Conservation (phyloP, 148 eudicot species). For the Rhododendron molle region DNA sequence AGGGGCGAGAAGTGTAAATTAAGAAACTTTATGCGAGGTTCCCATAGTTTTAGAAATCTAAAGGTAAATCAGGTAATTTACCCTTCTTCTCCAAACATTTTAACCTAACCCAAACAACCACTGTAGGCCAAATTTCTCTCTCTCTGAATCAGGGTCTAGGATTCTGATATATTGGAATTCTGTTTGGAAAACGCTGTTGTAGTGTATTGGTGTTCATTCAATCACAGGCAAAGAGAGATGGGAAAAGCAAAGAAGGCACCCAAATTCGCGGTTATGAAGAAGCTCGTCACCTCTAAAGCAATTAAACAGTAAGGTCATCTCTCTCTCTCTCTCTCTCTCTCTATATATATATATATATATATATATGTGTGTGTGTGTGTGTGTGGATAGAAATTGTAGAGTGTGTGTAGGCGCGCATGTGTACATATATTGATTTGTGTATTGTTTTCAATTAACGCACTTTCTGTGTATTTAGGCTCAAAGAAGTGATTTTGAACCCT, state of each 20-base stretch:
- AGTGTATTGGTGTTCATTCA: background rate
- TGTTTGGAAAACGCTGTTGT: background rate
- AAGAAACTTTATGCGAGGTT: background rate
- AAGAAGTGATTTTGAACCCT: conserved; percentile 79
- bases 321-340: background rate
- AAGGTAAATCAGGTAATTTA: too few relatives aligned
- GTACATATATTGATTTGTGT: background rate
- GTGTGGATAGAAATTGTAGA: background rate
- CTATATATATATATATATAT: background rate
- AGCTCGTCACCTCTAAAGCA: conserved; percentile 66
- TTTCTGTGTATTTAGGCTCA: conserved; percentile 38
- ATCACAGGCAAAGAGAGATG: conserved; percentile 31
- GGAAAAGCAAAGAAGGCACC: conserved; percentile 85
- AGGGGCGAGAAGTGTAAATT: background rate
- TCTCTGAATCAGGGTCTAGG: too few relatives aligned
- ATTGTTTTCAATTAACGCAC: background rate
- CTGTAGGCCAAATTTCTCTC: too few relatives aligned
- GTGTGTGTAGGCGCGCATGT: background rate
- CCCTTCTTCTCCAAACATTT: too few relatives aligned
- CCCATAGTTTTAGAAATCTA: too few relatives aligned
- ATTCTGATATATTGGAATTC: too few relatives aligned
- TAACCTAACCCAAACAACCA: too few relatives aligned
- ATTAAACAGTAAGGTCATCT: conserved; percentile 54
- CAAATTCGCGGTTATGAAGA: conserved; percentile 92
- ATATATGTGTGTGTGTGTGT: too few relatives aligned